A percentile compares a stretch with the other conserved stretches of the same genome.
Conservation (phyloP, 2,329 filamentous ascomycete genomes). For the Diplocarpon rosae region DNA sequence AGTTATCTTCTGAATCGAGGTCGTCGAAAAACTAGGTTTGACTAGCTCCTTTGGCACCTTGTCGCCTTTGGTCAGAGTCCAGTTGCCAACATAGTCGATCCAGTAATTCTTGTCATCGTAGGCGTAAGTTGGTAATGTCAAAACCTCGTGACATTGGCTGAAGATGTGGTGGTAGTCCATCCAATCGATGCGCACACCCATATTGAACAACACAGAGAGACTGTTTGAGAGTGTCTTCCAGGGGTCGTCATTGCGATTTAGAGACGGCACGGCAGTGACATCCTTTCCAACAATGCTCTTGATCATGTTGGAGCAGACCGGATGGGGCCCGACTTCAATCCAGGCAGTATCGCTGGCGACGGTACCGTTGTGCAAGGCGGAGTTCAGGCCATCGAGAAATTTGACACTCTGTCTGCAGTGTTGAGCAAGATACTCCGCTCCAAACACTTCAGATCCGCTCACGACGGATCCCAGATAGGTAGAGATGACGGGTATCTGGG, state of each 20-base stretch:
- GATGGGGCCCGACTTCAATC: constrained; percentile 63
- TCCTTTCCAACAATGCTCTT: constrained; percentile 47
- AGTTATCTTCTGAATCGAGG: neutral
- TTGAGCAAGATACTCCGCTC: constrained; percentile 49
- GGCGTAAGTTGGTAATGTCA: constrained; percentile 53
- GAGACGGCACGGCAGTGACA: constrained; percentile 44
- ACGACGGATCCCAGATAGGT: constrained; percentile 52
- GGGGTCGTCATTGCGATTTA: constrained; percentile 49
- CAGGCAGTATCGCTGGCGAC: constrained; percentile 54
- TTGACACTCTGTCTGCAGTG: constrained; percentile 58
- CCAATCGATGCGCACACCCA: constrained; percentile 56
- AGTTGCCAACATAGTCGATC: constrained; percentile 53
- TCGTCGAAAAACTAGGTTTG: neutral
- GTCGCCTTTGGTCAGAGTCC: constrained; percentile 49
- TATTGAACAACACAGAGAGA: constrained; percentile 46
- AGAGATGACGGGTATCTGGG: constrained; percentile 52
- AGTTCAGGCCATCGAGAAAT: constrained; percentile 49
- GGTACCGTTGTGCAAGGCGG: constrained; percentile 43
- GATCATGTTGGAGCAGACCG: constrained; percentile 56
- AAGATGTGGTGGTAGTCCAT: constrained; percentile 57
- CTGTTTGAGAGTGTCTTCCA: constrained; percentile 52
- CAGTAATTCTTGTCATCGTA: constrained; percentile 63
- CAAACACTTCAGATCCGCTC: constrained; percentile 41
- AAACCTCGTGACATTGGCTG: constrained; percentile 43
- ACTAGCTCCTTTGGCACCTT: neutral